Conservation (phyloP, 2,329 filamentous ascomycete species). For the Cryphonectria nitschkei region DNA sequence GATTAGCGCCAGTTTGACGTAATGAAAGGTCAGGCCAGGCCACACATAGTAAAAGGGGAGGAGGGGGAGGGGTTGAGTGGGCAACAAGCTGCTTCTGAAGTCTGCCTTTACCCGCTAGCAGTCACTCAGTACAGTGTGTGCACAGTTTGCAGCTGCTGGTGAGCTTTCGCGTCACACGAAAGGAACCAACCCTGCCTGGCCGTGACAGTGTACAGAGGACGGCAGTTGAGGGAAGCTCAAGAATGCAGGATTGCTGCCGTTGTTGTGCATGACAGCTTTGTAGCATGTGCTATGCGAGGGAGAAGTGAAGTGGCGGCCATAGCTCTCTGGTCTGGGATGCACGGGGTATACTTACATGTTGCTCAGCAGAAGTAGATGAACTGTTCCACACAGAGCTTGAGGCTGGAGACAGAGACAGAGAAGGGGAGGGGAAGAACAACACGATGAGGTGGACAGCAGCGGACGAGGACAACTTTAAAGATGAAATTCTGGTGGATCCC, state of each 20-base stretch:
- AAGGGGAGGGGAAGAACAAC: conserved; percentile 17
- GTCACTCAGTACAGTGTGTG: neutral
- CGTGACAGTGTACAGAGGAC: neutral
- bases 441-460: conserved; percentile 8
- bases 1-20: conserved; percentile 25
- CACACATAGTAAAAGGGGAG: neutral
- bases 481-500: conserved; percentile 27
- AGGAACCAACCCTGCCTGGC: neutral
- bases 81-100: neutral
- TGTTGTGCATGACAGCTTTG: neutral
- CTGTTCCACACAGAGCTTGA: conserved; percentile 8
- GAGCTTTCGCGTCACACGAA: neutral
- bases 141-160: neutral
- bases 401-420: conserved; percentile 15
- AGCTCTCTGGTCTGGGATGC: neutral
- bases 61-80: no score
- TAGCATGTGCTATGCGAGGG: neutral
- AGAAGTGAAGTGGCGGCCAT: neutral
- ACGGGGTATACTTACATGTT: conserved; percentile 20
- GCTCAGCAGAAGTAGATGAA: conserved; percentile 14
- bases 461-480: conserved; percentile 31
- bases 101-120: neutral
- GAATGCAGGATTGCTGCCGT: neutral
- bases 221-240: neutral
- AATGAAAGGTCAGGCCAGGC: conserved; percentile 7